phyloP scores from a whole-genome alignment of 495 filamentous ascomycete species.

The Alectoria sarmentosa region DNA sequence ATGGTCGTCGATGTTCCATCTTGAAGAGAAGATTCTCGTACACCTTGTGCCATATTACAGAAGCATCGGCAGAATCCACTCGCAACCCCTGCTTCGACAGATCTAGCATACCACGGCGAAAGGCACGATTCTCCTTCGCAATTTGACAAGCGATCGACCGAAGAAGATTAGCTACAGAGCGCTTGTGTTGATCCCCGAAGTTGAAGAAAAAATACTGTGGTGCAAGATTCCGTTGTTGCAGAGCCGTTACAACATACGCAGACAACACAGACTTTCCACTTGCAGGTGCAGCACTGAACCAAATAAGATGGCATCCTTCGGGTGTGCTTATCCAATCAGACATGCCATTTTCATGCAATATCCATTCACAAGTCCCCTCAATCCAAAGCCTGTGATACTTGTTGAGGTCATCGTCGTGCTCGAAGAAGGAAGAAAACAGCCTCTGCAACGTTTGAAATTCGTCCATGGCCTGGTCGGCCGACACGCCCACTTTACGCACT shows the following conservation, averaged over 20 bases:
- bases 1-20: no score
- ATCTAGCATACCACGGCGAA: constrained; percentile 23
- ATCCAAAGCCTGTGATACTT: no score
- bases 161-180: constrained; percentile 25
- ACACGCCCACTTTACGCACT: no score
- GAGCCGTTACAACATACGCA: constrained; percentile 25
- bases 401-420: no score
- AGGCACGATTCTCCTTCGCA: constrained; percentile 18
- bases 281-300: constrained; percentile 29
- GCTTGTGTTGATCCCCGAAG: constrained; percentile 28
- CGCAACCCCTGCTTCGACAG: constrained; percentile 24
- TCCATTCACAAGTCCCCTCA: constrained; percentile 31
- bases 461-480: not conserved
- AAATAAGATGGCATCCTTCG: constrained; percentile 28
- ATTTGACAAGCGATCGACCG: constrained; percentile 36
- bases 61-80: constrained; percentile 28
- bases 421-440: constrained; percentile 30
- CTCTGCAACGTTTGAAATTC: no score
- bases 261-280: constrained; percentile 34
- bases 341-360: constrained; percentile 21
- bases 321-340: no score
- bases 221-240: no score
- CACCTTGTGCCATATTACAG: constrained; percentile 35
- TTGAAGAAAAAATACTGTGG: constrained; percentile 35
- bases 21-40: constrained; percentile 34